These are phyloP conservation scores for Salix caprea DNA, from an alignment of 345 rosid genomes.

Conservation along the genomic window DNA sequence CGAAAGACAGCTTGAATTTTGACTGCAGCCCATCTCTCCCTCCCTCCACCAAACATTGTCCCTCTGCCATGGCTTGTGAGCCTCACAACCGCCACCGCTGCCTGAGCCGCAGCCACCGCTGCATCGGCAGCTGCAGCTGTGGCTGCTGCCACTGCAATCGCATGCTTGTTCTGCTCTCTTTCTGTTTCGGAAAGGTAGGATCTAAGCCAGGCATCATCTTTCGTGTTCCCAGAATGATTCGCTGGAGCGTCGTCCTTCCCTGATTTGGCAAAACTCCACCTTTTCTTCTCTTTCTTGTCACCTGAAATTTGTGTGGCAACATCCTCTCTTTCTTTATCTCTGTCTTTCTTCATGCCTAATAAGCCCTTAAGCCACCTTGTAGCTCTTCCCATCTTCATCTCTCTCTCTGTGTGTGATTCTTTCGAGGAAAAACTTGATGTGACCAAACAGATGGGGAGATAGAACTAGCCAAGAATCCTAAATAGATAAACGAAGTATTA, in stretches of 20 bases:
- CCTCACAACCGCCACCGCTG: slow-evolving; percentile 29
- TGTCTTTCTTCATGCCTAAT: slow-evolving; percentile 56
- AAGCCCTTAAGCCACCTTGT: slow-evolving; percentile 69
- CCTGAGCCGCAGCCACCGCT: slow-evolving; percentile 32
- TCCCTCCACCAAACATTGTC: slow-evolving; percentile 20
- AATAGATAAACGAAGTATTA: slow-evolving; percentile 11
- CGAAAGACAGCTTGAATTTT: slow-evolving; percentile 25
- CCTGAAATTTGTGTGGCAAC: slow-evolving; percentile 25
- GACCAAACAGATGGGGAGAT: neutral
- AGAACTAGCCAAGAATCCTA: slow-evolving; percentile 5
- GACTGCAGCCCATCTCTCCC: slow-evolving; percentile 19
- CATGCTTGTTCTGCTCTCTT: slow-evolving; percentile 31
- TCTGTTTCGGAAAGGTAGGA: slow-evolving; percentile 22
- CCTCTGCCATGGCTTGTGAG: slow-evolving; percentile 28
- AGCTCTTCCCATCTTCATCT: slow-evolving; percentile 55
- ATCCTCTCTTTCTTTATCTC: slow-evolving; percentile 15
- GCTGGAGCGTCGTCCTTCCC: slow-evolving; percentile 5
- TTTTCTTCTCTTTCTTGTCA: slow-evolving; percentile 42
- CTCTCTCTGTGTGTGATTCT: neutral
- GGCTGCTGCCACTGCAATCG: slow-evolving; percentile 32
- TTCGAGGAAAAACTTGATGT: neutral
- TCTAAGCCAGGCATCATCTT: slow-evolving; percentile 23
- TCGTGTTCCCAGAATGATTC: slow-evolving; percentile 12
- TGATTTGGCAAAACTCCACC: slow-evolving; percentile 49
- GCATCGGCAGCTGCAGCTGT: slow-evolving; percentile 31